Conservation (phyloP, 1,139 yeast species). For the Sugiyamaella sp. region DNA sequence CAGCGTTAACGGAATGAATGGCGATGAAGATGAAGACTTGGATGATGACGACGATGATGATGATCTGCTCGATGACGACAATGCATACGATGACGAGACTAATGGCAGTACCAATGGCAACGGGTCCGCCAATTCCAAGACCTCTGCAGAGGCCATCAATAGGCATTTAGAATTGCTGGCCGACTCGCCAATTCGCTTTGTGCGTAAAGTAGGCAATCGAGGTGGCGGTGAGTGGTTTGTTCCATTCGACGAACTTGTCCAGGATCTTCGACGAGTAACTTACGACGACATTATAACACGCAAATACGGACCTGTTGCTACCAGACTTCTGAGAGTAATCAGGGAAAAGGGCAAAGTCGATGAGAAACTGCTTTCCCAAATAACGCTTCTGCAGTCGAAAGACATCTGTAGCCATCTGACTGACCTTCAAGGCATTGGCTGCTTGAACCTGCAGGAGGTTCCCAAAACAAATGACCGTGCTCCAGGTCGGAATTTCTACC, state of each 20-base stretch:
- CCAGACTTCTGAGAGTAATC: constrained; percentile 68
- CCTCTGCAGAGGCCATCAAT: constrained; percentile 23
- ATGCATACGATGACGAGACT: constrained; percentile 17
- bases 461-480: constrained; percentile 92
- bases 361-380: constrained; percentile 78
- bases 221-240: constrained; percentile 49
- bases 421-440: constrained; percentile 44
- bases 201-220: constrained; percentile 40
- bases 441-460: constrained; percentile 71
- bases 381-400: constrained; percentile 74
- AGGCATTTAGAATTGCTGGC: constrained; percentile 46
- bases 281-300: constrained; percentile 62
- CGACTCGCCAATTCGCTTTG: constrained; percentile 37
- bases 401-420: constrained; percentile 60
- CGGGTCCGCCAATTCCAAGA: constrained; percentile 44
- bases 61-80: constrained; percentile 37
- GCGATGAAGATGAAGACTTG: constrained; percentile 35
- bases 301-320: constrained; percentile 52
- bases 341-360: constrained; percentile 71
- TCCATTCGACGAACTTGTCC: constrained; percentile 42
- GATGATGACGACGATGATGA: constrained; percentile 25
- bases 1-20: constrained; percentile 35
- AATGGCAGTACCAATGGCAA: constrained; percentile 37
- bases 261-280: constrained; percentile 53
- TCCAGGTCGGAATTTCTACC: constrained; percentile 82